Percentiles rank a stretch among this genome's conserved stretches.
Conservation (phyloP, 805 yeast genomes). For the Kluyveromyces wickerhamii region DNA sequence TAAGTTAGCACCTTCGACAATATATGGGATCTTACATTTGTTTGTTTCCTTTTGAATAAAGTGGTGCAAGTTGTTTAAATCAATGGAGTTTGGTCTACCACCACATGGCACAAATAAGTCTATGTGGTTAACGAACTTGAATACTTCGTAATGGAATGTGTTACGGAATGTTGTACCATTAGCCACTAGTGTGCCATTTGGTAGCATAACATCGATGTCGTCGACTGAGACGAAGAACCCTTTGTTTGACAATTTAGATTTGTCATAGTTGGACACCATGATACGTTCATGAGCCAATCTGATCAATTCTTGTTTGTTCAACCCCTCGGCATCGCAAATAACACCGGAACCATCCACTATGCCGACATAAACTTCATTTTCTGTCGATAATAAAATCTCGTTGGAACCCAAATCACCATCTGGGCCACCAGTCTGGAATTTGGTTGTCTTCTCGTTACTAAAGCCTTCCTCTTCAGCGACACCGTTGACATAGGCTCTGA, state of each 20-base stretch:
- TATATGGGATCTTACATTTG: constrained; percentile 68
- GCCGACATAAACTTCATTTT: constrained; percentile 74
- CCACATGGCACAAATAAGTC: constrained; percentile 97
- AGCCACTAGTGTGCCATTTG: constrained; percentile 63
- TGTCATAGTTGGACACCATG: constrained; percentile 66
- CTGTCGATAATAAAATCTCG: constrained; percentile 77
- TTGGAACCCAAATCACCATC: constrained; percentile 97
- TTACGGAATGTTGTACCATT: constrained; percentile 90
- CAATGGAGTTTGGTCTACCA: constrained; percentile 96
- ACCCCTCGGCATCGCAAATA: constrained; percentile 82
- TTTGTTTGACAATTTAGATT: constrained; percentile 51
- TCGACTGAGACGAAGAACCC: constrained; percentile 85
- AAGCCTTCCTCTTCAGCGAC: constrained; percentile 72
- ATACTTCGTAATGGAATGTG: constrained; percentile 70
- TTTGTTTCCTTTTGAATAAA: constrained; percentile 73
- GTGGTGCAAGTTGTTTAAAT: constrained; percentile 67
- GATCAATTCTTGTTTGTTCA: constrained; percentile 68
- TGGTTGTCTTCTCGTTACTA: constrained; percentile 49
- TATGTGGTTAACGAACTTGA: constrained; percentile 54
- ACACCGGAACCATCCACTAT: constrained; percentile 96
- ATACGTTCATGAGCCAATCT: constrained; percentile 71
- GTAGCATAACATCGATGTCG: constrained; percentile 70
- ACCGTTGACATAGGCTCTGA: constrained; percentile 82
- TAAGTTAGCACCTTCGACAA: constrained; percentile 96
- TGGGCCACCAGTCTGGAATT: constrained; percentile 97